phyloP scores from a whole-genome alignment of 2,329 filamentous ascomycete species.

The Lecanoromycetidae sp. region DNA sequence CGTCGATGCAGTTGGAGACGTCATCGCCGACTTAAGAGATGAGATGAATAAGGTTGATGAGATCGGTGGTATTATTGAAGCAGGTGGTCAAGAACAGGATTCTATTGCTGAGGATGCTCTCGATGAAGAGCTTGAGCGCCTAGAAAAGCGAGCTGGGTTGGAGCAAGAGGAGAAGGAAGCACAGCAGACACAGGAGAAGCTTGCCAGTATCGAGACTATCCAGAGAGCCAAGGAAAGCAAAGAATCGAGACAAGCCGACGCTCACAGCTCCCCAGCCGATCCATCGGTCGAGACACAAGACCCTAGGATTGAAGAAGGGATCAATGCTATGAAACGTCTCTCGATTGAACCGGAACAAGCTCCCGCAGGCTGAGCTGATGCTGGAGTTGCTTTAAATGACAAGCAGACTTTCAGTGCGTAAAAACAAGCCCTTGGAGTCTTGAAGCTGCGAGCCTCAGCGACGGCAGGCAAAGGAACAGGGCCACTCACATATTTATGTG shows the following conservation, averaged over 20 bases:
- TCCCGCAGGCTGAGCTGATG: background rate
- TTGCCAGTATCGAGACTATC: conserved; percentile 23
- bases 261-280: background rate
- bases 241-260: background rate
- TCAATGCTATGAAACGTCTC: background rate
- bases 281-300: background rate
- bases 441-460: background rate
- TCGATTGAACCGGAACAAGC: background rate
- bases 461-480: background rate
- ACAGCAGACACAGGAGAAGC: conserved; percentile 22
- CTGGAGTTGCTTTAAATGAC: background rate
- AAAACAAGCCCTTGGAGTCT: background rate
- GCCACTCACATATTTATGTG: no score
- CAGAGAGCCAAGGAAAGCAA: conserved; percentile 18
- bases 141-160: conserved; percentile 50
- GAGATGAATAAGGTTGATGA: conserved; percentile 77
- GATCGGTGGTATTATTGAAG: conserved; percentile 62
- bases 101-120: conserved; percentile 68
- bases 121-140: conserved; percentile 70
- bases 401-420: background rate
- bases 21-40: conserved; percentile 63
- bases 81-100: conserved; percentile 36
- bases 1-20: conserved; percentile 58
- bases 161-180: conserved; percentile 39
- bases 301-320: background rate